These are phyloP conservation scores for Zelonia costaricensis DNA, from an alignment of 208 protist genomes.

Conservation along the genomic window DNA sequence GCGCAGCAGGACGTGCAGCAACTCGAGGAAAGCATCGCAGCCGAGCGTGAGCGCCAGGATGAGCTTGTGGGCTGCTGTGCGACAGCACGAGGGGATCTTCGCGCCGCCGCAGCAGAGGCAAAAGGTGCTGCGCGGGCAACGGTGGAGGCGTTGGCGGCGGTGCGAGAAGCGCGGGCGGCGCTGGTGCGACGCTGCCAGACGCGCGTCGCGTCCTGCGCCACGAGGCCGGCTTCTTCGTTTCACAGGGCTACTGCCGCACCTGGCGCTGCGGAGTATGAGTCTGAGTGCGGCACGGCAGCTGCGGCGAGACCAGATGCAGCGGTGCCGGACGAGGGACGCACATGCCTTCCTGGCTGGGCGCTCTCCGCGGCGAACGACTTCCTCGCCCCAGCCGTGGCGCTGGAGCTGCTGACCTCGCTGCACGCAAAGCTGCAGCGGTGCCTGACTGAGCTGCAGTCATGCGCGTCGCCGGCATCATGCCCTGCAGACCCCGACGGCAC, in stretches of 20 bases:
- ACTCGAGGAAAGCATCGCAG: slow-evolving; percentile 2
- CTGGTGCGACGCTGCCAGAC: background rate
- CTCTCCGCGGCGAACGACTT: too few species aligned
- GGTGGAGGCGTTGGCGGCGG: background rate
- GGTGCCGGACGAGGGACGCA: too few species aligned
- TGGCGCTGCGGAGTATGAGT: background rate
- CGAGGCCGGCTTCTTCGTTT: too few species aligned
- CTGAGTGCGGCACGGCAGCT: background rate
- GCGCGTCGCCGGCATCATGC: too few species aligned
- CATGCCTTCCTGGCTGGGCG: too few species aligned
- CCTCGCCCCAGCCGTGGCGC: too few species aligned
- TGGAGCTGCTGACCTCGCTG: slow-evolving; percentile 2
- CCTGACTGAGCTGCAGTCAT: background rate
- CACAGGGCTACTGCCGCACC: too few species aligned
- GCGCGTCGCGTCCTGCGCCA: background rate
- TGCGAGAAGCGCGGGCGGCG: background rate
- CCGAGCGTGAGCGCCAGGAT: slow-evolving; percentile 10
- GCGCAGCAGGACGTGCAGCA: slow-evolving; percentile 3
- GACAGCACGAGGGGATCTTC: background rate
- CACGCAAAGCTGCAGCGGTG: slow-evolving; percentile 7
- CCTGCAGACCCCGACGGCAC: too few species aligned
- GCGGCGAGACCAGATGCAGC: too few species aligned
- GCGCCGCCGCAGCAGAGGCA: slow-evolving; percentile 1
- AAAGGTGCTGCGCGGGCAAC: slow-evolving; percentile 4
- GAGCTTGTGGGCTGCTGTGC: background rate